Percentiles rank a stretch among this genome's conserved stretches.
Evolutionary conservation across 192 early-diverging fungal species (phyloP).

Genomic region (Umbelopsis isabellina): DNA sequence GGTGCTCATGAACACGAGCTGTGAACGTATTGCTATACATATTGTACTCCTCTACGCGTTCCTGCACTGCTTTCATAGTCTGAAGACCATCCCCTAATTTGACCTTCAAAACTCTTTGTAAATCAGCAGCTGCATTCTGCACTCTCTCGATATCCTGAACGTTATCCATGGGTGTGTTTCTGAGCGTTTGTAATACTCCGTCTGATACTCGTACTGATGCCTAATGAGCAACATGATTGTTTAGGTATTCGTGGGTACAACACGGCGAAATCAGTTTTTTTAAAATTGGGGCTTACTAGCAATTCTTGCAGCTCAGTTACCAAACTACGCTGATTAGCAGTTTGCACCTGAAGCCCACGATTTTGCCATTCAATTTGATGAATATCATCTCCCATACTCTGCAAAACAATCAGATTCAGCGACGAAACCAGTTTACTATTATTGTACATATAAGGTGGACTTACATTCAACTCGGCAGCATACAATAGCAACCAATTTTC

Average conservation of each 20-base stretch:
- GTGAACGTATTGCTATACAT: conserved; percentile 68
- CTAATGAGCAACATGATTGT: not conserved
- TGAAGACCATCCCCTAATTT: conserved; percentile 58
- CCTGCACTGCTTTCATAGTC: conserved; percentile 60
- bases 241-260: not conserved
- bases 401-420: not conserved
- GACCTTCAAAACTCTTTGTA: conserved; percentile 69
- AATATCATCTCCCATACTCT: conserved; percentile 94
- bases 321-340: conserved; percentile 85
- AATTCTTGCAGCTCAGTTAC: conserved; percentile 85
- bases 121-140: conserved; percentile 64
- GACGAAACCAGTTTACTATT: conserved; percentile 16
- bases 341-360: conserved; percentile 86
- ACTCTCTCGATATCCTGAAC: conserved; percentile 60
- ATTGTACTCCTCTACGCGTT: conserved; percentile 69
- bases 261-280: not conserved
- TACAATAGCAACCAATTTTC: conserved; percentile 88
- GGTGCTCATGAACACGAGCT: conserved; percentile 62
- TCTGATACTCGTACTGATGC: conserved; percentile 6
- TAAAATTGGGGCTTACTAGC: conserved; percentile 52
- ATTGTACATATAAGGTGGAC: not conserved
- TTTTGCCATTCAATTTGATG: conserved; percentile 94
- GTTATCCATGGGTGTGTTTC: conserved; percentile 67
- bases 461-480: conserved; percentile 83
- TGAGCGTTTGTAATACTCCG: conserved; percentile 48